Evolutionary conservation across 768 basidiomycete genomes (phyloP).

Genomic region (Plicaturopsis crispa): DNA sequence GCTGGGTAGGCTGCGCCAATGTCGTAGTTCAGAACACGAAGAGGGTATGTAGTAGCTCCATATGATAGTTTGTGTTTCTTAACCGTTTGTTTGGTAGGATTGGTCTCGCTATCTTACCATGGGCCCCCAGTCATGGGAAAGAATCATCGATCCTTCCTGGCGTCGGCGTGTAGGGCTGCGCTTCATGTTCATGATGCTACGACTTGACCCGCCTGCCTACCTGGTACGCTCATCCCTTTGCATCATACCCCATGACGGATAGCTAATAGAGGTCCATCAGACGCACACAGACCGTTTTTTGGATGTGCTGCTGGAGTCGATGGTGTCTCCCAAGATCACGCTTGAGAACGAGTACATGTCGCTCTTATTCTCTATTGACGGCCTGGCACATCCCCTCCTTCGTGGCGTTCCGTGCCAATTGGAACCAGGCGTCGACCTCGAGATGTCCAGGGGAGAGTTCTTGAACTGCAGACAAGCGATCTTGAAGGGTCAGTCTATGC

Average conservation of each 20-base stretch:
- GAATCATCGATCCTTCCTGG: conserved; percentile 42
- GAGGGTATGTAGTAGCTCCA: conserved; percentile 24
- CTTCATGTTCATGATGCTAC: conserved; percentile 49
- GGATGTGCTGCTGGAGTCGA: conserved; percentile 41
- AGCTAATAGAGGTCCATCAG: conserved; percentile 24
- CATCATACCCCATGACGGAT: neutral
- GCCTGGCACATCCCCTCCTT: conserved; percentile 45
- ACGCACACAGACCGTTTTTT: conserved; percentile 41
- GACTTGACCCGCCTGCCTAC: conserved; percentile 56
- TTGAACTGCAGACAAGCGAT: no score
- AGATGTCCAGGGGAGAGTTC: conserved; percentile 17
- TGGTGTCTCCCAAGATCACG: conserved; percentile 38
- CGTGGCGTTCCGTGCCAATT: conserved; percentile 21
- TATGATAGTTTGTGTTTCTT: neutral
- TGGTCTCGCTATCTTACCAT: conserved; percentile 54
- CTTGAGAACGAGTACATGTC: conserved; percentile 55
- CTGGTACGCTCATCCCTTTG: conserved; percentile 22
- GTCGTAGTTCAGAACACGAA: conserved; percentile 47
- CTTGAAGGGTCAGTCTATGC: no score
- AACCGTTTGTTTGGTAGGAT: conserved; percentile 27
- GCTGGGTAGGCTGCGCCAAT: conserved; percentile 67
- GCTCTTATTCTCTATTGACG: conserved; percentile 51
- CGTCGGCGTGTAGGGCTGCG: conserved; percentile 55
- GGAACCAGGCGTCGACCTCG: conserved; percentile 8
- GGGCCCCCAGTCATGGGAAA: conserved; percentile 46